Conservation (phyloP, 768 basidiomycete species). For the Rhodocollybia butyracea region DNA sequence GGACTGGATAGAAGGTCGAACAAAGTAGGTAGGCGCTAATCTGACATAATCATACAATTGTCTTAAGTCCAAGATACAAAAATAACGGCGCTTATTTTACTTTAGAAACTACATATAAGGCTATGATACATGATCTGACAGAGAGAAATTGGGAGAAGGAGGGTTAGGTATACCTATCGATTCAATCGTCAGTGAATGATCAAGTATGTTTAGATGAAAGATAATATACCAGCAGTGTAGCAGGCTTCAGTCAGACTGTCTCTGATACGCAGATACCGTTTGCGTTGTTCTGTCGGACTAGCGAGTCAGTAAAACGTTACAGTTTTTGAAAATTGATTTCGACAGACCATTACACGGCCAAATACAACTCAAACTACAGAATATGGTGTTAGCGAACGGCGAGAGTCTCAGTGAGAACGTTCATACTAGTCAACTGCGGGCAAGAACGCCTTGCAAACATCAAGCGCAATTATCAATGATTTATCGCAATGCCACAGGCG, state of each 20-base stretch:
- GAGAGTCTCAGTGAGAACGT: slow-evolving; percentile 7
- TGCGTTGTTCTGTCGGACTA: slow-evolving; percentile 43
- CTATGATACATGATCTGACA: slow-evolving; percentile 12
- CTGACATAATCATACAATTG: too few relatives aligned
- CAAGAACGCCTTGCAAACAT: slow-evolving; percentile 59
- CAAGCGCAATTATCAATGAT: slow-evolving; percentile 54
- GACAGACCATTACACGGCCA: slow-evolving; percentile 64
- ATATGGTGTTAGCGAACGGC: slow-evolving; percentile 10
- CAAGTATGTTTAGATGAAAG: too few relatives aligned
- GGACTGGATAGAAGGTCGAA: not conserved
- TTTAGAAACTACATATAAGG: not conserved
- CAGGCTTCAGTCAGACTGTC: slow-evolving; percentile 46
- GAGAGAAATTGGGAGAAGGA: slow-evolving; percentile 33
- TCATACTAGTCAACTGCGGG: slow-evolving; percentile 55
- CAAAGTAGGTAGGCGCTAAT: too few relatives aligned
- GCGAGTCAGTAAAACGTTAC: not conserved
- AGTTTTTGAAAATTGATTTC: slow-evolving; percentile 2
- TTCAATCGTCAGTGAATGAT: too few relatives aligned
- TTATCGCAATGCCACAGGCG: slow-evolving; percentile 61
- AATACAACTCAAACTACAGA: slow-evolving; percentile 43
- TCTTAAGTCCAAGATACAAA: not conserved
- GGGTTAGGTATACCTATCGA: slow-evolving; percentile 45
- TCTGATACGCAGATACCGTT: slow-evolving; percentile 43
- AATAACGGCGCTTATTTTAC: not conserved
- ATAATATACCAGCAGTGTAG: slow-evolving; percentile 40